Base-by-base conservation (phyloP, 768 basidiomycete genomes). In the Tulasnella sp. region DNA sequence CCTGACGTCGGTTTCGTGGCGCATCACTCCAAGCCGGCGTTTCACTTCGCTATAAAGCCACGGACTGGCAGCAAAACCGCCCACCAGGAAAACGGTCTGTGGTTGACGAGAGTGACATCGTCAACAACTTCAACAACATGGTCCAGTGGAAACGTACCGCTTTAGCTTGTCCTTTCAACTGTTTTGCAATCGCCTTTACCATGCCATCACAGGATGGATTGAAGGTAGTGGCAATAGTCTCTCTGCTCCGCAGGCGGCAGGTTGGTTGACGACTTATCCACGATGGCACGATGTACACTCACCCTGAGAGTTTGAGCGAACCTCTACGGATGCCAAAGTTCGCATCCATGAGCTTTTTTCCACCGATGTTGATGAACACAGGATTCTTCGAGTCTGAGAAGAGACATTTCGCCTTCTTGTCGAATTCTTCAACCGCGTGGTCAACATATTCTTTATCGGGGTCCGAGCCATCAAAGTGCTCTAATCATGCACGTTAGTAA, bases 41-140 rank as follows among this genome's bases (percentile, higher is more conserved):
- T 86, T 82, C 15, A 87, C 72, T 66, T 88, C 84, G 27, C 73
- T 67, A 67, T 86, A 87, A 29, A 87, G 71, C 84, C 85, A 87
- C 1, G 84, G 82, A 59, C 83, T 86, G 0, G 86, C 84, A 2
- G 86, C 86, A 62, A 86, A 88, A 45, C 86, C 86, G 64, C 86
- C 86, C 7, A 88, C 86, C 19, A 88, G 71, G 73, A 85, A 88
- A 4, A 88, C 79, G n/a, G 83, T 84, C 82, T 86, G 32, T 54
- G 34, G 17, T 12, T 27, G 17, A 43, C 58, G 9, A 61, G 37
- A 25, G 36, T 19, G 84, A 80, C 6, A 87, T n/a, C 83, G 69
- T 76, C 74, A 34, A 59, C 62, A n/a, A 12, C n/a, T n/a, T n/a
- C n/a, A n/a, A n/a, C n/a, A n/a, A n/a, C n/a, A 39, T n/a, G 0